Base-by-base conservation (phyloP, 768 basidiomycete species). In the Lactarius sp. region DNA sequence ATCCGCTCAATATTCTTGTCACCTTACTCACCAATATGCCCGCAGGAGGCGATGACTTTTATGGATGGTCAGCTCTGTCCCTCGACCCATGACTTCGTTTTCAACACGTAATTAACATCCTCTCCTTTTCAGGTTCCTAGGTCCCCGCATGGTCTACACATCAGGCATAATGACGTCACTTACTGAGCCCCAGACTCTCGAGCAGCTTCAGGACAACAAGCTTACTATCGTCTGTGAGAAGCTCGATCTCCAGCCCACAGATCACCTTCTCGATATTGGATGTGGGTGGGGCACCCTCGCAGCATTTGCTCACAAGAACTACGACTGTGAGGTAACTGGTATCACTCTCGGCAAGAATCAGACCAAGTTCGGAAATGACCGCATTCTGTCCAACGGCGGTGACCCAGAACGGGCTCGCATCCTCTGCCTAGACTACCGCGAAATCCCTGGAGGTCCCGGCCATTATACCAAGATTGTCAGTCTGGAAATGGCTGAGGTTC, bases 171-270 rank as follows among this genome's bases (percentile, higher is more conserved):
- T 98, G 60, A 77, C 78, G 31, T 85, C 90, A 72, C 76, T 88
- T 63, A 82, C 83, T 67, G 77, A 79, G 47, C 79, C 87, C 66
- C 89, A 98, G 74, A 86, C 92, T 13, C 82, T 99, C 52, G 96
- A 98, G 73, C 81, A 94, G 68, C 84, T 99, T 10, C 97, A 99
- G 79, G 96, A 98, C 75, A 99, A 98, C 83, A 98, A 99, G 75
- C 87, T 99, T 59, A 86, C 88, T 16, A 77, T 97, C 63, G 96
- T 99, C 20, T 98, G 97, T 77, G 90, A 87, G 71, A 99, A 98
- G 76, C 85, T 99, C 59, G 81, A 90, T 74, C 83, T 99, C 34
- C 80, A 96, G 70, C 84, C 91, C n/a, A 81, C 80, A 0, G 97
- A 99, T 76, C 85, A 82, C 75, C 78, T 92, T 2, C 84, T 94